Evolutionary conservation across 116 monocot genomes (phyloP), one percentile per base, ranked within the genome.

Genomic region (Iris pallida): DNA sequence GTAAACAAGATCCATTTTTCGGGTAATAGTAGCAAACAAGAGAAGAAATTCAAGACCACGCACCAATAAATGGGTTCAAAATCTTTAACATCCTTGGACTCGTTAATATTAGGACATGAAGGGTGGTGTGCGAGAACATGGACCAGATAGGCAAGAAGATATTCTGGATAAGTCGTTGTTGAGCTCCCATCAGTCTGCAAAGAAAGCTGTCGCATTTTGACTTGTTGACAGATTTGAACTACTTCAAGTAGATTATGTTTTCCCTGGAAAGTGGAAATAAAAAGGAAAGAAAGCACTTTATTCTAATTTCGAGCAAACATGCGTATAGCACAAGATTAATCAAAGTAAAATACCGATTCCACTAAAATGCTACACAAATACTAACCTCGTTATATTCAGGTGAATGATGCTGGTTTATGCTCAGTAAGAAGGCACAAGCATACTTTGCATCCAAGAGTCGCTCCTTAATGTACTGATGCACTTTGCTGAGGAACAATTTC

Each of bases 381-480:
- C 49, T 63, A 42, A 90, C 97, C 90, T 97, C 92, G 60, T 71
- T 66, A 76, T 77, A 87, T 60, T 81, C 85, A 19, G 79, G 83
- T 43, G 85, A 78, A 20, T 73, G 71, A 73, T 65, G 78, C 30
- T 90, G 79, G 53, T 64, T 72, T 19, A 97, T 75, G 69, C 80
- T 81, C 63, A 88, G 77, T 60, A 98, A 73, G 76, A 98, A 88
- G 48, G 90, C 81, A 79, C 93, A 98, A 63, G 88, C 82, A 86
- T 98, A 98, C 75, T 98, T 98, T 9, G 88, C 79, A 71, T 98
- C 98, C 78, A 98, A 68, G 5, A 80, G 66, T 13, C 88, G 77
- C 55, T 98, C 98, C 77, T 93, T 93, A 9, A 98, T 88, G 71
- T 98, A 98, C 70, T 82, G 93, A 73, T 86, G 86, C 19, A 98